A percentile compares a stretch with the other conserved stretches of the same genome.
phyloP scores from a whole-genome alignment of 2,329 filamentous ascomycete species.

The Botrytis byssoidea region DNA sequence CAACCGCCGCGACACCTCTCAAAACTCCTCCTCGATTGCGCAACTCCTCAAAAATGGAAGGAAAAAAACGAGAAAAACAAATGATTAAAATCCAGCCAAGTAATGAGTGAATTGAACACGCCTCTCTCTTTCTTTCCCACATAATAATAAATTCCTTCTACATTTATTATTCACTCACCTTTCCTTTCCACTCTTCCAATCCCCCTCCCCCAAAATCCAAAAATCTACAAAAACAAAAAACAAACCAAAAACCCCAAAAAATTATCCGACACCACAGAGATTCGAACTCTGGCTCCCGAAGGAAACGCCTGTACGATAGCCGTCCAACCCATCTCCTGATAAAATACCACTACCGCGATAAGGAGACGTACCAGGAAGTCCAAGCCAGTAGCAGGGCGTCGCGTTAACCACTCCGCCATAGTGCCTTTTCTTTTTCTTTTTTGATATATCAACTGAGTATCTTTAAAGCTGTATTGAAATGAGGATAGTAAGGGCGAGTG shows the following conservation, averaged over 20 bases:
- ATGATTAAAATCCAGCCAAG: neutral
- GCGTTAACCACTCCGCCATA: conserved; percentile 32
- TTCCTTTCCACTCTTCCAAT: no score
- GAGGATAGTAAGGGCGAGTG: neutral
- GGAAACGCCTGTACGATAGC: conserved; percentile 37
- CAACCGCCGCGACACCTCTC: neutral
- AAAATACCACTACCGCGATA: neutral
- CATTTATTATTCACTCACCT: no score
- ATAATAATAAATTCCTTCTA: no score
- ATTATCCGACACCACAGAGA: conserved; percentile 40
- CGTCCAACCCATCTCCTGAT: neutral
- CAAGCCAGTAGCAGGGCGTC: conserved; percentile 26
- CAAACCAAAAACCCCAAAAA: neutral
- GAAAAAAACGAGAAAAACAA: neutral
- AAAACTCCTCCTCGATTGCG: neutral
- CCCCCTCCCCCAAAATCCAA: neutral
- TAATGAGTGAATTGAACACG: neutral
- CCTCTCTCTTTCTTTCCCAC: no score
- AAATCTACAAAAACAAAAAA: neutral
- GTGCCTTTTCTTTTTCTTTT: conserved; percentile 20
- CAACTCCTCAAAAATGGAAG: neutral
- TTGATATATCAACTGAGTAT: neutral
- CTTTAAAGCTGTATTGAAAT: neutral
- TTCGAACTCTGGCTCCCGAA: conserved; percentile 45
- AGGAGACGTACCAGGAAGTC: neutral